These are phyloP conservation scores for Podosphaera aphanis DNA, from an alignment of 2,329 filamentous ascomycete genomes.

Conservation along the genomic window DNA sequence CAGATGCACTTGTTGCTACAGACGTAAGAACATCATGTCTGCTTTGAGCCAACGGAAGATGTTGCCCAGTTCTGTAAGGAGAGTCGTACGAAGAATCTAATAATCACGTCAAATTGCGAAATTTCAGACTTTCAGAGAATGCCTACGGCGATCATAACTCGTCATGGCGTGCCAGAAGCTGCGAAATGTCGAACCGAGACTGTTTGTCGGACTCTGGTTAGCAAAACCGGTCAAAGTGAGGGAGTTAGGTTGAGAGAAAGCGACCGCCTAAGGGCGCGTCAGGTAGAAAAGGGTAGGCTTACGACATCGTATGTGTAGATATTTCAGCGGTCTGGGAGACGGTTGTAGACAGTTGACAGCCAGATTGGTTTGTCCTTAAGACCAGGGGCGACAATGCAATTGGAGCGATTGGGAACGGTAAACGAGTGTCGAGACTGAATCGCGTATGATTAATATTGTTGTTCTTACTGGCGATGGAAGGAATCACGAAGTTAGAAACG, in stretches of 20 bases:
- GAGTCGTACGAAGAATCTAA: slow-evolving; percentile 82
- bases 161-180: slow-evolving; percentile 83
- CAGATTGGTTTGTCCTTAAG: background rate
- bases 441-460: too few species aligned
- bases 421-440: too few species aligned
- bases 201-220: background rate
- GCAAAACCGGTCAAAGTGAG: background rate
- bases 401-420: too few species aligned
- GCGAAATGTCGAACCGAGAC: slow-evolving; percentile 51
- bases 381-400: too few species aligned
- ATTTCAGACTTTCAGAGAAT: slow-evolving; percentile 10
- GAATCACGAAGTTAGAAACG: too few species aligned
- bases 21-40: slow-evolving; percentile 66
- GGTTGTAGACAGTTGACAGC: slow-evolving; percentile 10
- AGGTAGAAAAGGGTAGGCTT: slow-evolving; percentile 9
- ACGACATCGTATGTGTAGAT: slow-evolving; percentile 16
- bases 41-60: slow-evolving; percentile 68
- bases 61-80: slow-evolving; percentile 71
- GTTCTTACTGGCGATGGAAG: too few species aligned
- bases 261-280: too few species aligned
- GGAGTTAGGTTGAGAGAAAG: slow-evolving; percentile 3
- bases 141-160: slow-evolving; percentile 44
- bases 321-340: slow-evolving; percentile 3
- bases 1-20: slow-evolving; percentile 61
- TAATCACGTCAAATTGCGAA: slow-evolving; percentile 21